These are phyloP conservation scores for Camelina laxa DNA, from an alignment of 345 rosid species.

Conservation along the genomic window DNA sequence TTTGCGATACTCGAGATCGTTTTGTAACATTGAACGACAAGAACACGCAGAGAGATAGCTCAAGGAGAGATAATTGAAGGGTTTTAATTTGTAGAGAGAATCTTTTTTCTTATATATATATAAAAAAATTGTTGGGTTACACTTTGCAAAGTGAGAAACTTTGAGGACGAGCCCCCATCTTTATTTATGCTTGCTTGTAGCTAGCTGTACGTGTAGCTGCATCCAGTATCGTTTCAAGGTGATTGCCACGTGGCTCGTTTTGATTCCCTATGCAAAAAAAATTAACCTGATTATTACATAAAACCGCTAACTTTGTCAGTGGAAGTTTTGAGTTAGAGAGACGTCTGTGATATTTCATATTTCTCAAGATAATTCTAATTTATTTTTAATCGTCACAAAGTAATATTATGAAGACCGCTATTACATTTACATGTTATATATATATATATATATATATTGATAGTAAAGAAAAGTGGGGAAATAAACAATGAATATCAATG, in stretches of 20 bases:
- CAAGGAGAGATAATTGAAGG: conserved; percentile 2
- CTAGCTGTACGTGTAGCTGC: conserved; percentile 21
- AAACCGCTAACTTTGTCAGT: conserved; percentile 21
- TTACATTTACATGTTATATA: not conserved
- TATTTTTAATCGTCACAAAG: not conserved
- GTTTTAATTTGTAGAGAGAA: not conserved
- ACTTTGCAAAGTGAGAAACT: conserved; percentile 35
- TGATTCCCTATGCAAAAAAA: not conserved
- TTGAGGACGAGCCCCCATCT: conserved; percentile 29
- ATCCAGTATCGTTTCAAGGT: not conserved
- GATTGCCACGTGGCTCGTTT: conserved; percentile 11
- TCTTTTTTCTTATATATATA: not conserved
- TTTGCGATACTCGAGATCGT: conserved; percentile 9
- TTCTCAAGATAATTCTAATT: not conserved
- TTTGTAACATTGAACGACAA: conserved; percentile 11
- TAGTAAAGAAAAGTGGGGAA: too few relatives aligned
- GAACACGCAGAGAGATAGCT: conserved; percentile 6
- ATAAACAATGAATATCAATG: not conserved
- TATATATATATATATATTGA: too few relatives aligned
- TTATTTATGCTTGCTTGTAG: conserved; percentile 34
- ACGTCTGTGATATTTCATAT: conserved; percentile 13
- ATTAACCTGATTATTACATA: not conserved
- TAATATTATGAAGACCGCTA: not conserved
- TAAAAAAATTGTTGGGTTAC: not conserved
- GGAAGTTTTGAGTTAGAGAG: conserved; percentile 25